Evolutionary conservation across 805 yeast species (phyloP).

Genomic region (Starmerella sirachaensis): DNA sequence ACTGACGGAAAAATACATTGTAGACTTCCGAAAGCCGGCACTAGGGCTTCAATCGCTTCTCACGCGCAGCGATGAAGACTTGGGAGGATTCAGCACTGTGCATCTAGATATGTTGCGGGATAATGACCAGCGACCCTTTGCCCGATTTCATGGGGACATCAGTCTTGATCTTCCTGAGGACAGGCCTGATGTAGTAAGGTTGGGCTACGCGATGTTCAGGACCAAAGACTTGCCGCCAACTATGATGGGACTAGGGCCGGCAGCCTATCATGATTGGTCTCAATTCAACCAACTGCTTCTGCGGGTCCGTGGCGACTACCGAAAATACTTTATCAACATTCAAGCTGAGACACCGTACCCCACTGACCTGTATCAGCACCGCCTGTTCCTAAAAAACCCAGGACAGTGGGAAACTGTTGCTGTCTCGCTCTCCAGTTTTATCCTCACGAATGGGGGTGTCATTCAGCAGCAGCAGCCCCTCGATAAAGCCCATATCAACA

Average conservation of each 20-base stretch:
- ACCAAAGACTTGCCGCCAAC: conserved; percentile 50
- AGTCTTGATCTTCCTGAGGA: conserved; percentile 55
- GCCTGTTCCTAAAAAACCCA: conserved; percentile 57
- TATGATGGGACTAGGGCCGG: conserved; percentile 30
- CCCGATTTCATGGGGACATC: conserved; percentile 58
- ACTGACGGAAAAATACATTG: conserved; percentile 32
- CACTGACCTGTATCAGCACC: conserved; percentile 72
- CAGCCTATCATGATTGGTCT: conserved; percentile 60
- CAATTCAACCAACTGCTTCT: conserved; percentile 49
- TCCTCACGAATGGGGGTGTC: conserved; percentile 72
- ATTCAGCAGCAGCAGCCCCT: conserved; percentile 45
- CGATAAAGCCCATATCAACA: conserved; percentile 52
- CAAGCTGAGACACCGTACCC: conserved; percentile 70
- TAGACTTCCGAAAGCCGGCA: conserved; percentile 45
- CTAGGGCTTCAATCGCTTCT: conserved; percentile 39
- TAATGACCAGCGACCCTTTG: conserved; percentile 30
- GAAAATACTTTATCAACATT: conserved; percentile 67
- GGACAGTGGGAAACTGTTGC: conserved; percentile 77
- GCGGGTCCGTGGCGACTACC: conserved; percentile 58
- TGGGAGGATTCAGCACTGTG: conserved; percentile 70
- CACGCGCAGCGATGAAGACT: conserved; percentile 57
- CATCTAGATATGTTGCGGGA: conserved; percentile 34
- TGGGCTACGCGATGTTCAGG: conserved; percentile 75
- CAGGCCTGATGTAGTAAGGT: conserved; percentile 49
- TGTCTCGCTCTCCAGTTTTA: conserved; percentile 66